Base-by-base conservation (phyloP, 2,329 filamentous ascomycete genomes). In the Basipetospora chlamydospora region DNA sequence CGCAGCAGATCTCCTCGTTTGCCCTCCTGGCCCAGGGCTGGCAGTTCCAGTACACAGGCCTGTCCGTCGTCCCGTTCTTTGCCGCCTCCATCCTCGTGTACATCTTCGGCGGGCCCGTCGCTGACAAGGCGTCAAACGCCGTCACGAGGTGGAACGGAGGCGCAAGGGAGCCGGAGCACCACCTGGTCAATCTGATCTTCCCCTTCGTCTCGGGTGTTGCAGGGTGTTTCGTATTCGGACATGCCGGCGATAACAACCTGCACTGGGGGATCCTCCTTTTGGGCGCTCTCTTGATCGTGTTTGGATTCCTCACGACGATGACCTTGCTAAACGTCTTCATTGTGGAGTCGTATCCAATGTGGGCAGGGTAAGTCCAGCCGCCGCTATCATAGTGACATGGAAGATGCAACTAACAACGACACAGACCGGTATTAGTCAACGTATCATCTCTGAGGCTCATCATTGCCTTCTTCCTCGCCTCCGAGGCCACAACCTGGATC, bases 351-450 rank as follows among this genome's bases (percentile, higher is more conserved):
- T 54, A 51, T 31, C 54, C 54, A 6, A 36, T 36, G 34, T 36
- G 34, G 34, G 34, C 34, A n/a, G 34, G 34, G 34, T 36, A 29
- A 29, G 34, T 29, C n/a, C n/a, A n/a, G n/a, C n/a, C n/a, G n/a
- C n/a, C n/a, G n/a, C n/a, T 13, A 28, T 28, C 5, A 12, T 6
- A 28, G 5, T 28, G n/a, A 8, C n/a, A 28, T 28, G 26, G 11
- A n/a, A n/a, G n/a, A n/a, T n/a, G n/a, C n/a, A n/a, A n/a, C 21
- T 33, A 25, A 33, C 31, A 23, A 6, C 8, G 31, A 5, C 29
- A 26, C 2, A 53, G 53, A 3, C 49, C 53, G 3, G 50, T 54
- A 3, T 46, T 57, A 10, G 53, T 51, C 9, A 55, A 56, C 32
- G 51, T 54, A 7, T 47, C 47, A 13, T 51, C 49, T n/a, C 42